Percentiles rank a stretch among this genome's conserved stretches.
Evolutionary conservation across 257 asterid genomes (phyloP).

Genomic region (Ligustrum vulgare): DNA sequence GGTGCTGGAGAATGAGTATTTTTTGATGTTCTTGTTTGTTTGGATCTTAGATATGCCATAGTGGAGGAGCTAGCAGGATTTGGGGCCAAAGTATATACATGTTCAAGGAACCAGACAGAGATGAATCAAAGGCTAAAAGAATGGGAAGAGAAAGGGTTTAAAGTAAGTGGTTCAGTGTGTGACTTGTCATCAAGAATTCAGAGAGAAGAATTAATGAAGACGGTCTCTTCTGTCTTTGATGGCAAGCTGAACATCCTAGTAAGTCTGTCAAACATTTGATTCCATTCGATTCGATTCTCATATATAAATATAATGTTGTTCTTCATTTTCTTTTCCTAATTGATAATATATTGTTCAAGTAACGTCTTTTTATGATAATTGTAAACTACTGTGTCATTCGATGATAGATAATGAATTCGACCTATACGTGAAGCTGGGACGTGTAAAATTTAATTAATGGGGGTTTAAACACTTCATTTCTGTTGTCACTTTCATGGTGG

Average conservation of each 20-base stretch:
- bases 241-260: slow-evolving; percentile 71
- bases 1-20: no score
- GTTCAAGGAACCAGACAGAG: slow-evolving; percentile 52
- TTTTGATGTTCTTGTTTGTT: not conserved
- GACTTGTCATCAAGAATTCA: slow-evolving; percentile 49
- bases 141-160: slow-evolving; percentile 61
- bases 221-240: slow-evolving; percentile 47
- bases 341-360: not conserved
- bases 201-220: slow-evolving; percentile 40
- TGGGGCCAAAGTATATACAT: slow-evolving; percentile 64
- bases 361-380: no score
- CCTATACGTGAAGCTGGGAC: not conserved
- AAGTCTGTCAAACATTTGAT: slow-evolving; percentile 8
- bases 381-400: not conserved
- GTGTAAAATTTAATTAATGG: not conserved
- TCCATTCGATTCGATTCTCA: no score
- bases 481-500: not conserved
- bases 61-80: slow-evolving; percentile 71
- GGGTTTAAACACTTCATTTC: not conserved
- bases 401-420: not conserved
- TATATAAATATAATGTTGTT: not conserved
- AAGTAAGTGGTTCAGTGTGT: slow-evolving; percentile 53
- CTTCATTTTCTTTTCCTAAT: not conserved
- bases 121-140: slow-evolving; percentile 44
- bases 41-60: slow-evolving; percentile 43